Base-by-base conservation (phyloP, 192 early-diverging fungal genomes). In the Funneliformis geosporum region DNA sequence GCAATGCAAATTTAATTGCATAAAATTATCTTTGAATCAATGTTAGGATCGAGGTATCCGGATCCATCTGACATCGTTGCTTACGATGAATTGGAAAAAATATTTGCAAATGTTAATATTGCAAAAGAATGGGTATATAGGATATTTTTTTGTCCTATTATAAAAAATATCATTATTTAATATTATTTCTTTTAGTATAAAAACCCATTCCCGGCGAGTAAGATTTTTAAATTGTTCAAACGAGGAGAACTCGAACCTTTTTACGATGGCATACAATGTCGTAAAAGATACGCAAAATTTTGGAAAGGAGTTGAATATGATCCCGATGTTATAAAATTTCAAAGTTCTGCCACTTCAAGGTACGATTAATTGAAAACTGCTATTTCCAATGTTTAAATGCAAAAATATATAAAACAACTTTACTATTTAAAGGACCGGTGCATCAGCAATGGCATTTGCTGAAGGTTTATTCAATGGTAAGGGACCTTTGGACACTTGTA, bases 111-210 rank as follows among this genome's bases (percentile, higher is more conserved):
- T 67, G 65, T 67, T 18, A 0, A 9, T 5, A 2, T 67, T 67
- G 65, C 65, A 39, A 39, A 67, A 38, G 28, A 38, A 67, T 67
- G 65, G 65, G 65, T 67, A 67, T 40, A 33, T 16, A 66, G 11
- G 7, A 38, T 38, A 2, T 5, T 4, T 33, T 28, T 16, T 38
- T 18, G 5, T 67, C 4, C 12, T 33, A 39, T 14, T 67, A 33
- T 67, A 67, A 67, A 14, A 38, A 14, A 12, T 14, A 12, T 66
- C 5, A 11, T 38, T 4, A 28, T 28, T 46, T 46, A 46, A 10
- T 3, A 10, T 10, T 46, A 16, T 33, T 33, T 33, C 33, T 16
- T 14, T 68, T 68, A 68, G 66, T 38, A 28, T 68, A 68, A 68
- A 68, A 68, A 68, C 40, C 66, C 66, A n/a, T 68, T 68, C 38